These are phyloP conservation scores for Debaryomycetaceae sp. DNA, from an alignment of 1,139 yeast genomes.

Conservation along the genomic window DNA sequence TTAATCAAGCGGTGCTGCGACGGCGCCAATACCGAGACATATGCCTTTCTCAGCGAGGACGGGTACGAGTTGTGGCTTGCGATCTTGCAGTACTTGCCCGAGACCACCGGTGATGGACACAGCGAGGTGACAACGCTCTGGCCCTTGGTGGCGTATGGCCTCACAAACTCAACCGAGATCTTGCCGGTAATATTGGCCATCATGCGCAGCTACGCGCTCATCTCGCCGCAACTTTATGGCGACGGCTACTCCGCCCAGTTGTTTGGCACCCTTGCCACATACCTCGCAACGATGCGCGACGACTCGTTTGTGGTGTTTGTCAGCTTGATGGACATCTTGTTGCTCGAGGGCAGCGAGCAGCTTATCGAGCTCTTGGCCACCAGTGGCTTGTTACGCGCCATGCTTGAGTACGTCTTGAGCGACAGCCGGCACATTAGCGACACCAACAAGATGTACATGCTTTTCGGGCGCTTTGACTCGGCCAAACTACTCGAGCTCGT, in stretches of 20 bases:
- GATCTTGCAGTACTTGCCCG: conserved; percentile 54
- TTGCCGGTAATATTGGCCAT: conserved; percentile 65
- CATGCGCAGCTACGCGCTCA: conserved; percentile 64
- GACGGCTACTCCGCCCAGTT: conserved; percentile 24
- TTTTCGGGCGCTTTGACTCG: conserved; percentile 52
- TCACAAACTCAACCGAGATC: conserved; percentile 68
- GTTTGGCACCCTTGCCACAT: conserved; percentile 52
- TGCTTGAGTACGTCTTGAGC: conserved; percentile 39
- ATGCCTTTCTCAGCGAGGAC: conserved; percentile 73
- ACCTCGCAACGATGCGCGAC: conserved; percentile 62
- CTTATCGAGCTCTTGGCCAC: conserved; percentile 35
- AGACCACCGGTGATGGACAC: no score
- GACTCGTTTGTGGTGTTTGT: conserved; percentile 59
- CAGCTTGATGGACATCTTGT: conserved; percentile 55
- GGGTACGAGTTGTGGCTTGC: conserved; percentile 84
- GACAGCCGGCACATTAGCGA: conserved; percentile 46
- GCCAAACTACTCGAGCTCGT: conserved; percentile 37
- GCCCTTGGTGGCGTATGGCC: conserved; percentile 45
- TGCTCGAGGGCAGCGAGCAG: conserved; percentile 24
- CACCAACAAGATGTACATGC: conserved; percentile 47
- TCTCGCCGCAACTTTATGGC: conserved; percentile 48
- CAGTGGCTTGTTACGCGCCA: conserved; percentile 44
- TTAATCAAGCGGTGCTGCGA: conserved; percentile 60
- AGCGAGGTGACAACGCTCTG: conserved; percentile 43
- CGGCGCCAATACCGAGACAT: conserved; percentile 50